Percentiles rank a stretch among this genome's conserved stretches.
phyloP scores from a whole-genome alignment of 257 asterid species.

The Cruciata laevipes region DNA sequence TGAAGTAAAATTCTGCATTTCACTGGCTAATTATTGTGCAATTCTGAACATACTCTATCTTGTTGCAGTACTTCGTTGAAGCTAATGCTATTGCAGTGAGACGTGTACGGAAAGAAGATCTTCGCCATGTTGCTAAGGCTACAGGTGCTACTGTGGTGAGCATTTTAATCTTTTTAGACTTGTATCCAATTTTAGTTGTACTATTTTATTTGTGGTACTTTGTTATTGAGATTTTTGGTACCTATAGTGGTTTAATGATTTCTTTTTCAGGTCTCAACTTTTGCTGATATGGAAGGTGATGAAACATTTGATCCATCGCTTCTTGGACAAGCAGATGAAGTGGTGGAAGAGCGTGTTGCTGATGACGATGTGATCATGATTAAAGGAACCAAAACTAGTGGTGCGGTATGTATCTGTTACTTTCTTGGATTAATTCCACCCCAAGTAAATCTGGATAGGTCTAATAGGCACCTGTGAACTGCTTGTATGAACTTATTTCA shows the following conservation, averaged over 20 bases:
- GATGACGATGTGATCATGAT: slow-evolving; percentile 87
- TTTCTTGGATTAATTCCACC: not conserved
- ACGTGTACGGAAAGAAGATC: slow-evolving; percentile 88
- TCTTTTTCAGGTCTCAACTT: slow-evolving; percentile 62
- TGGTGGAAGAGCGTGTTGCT: slow-evolving; percentile 84
- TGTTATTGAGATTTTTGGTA: not conserved
- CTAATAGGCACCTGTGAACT: too few relatives aligned
- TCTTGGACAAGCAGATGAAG: slow-evolving; percentile 86
- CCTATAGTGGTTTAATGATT: not conserved
- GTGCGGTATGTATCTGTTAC: slow-evolving; percentile 43
- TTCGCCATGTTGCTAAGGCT: slow-evolving; percentile 94
- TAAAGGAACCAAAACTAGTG: slow-evolving; percentile 70
- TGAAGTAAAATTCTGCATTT: not conserved
- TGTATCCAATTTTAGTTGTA: not conserved
- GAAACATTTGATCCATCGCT: slow-evolving; percentile 84
- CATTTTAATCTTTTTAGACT: slow-evolving; percentile 9
- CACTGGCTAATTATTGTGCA: not conserved
- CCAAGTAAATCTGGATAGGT: too few relatives aligned
- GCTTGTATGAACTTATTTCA: not conserved
- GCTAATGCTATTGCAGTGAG: slow-evolving; percentile 95
- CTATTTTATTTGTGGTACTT: not conserved
- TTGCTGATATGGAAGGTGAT: slow-evolving; percentile 96
- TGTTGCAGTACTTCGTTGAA: slow-evolving; percentile 82
- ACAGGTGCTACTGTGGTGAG: slow-evolving; percentile 87
- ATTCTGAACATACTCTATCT: not conserved